These are phyloP conservation scores for Fraxinus cuspidata DNA, from an alignment of 257 asterid species.

Conservation along the genomic window DNA sequence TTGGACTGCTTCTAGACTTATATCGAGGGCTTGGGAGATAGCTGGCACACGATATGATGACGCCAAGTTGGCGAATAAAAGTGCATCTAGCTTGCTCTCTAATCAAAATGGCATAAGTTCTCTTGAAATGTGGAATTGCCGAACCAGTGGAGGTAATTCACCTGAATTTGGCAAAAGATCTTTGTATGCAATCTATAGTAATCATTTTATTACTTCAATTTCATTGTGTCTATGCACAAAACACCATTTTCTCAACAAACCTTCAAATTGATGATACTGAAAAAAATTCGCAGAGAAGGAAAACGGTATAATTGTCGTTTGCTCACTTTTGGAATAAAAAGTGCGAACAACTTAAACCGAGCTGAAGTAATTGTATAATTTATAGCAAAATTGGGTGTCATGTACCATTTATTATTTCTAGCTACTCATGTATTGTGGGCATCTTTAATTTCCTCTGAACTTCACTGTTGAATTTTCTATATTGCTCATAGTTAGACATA, in stretches of 20 bases:
- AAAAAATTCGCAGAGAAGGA: not conserved
- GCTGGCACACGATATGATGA: constrained; percentile 73
- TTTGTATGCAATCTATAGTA: not conserved
- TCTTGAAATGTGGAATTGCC: constrained; percentile 70
- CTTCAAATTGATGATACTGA: not conserved
- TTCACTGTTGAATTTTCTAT: not conserved
- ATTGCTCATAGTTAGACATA: not conserved
- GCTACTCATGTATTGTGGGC: not conserved
- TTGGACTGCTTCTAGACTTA: constrained; percentile 48
- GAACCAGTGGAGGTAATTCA: constrained; percentile 70
- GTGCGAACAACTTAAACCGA: not conserved
- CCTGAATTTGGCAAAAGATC: constrained; percentile 11
- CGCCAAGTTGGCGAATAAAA: constrained; percentile 62
- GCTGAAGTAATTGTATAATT: not conserved
- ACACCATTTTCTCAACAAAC: not conserved
- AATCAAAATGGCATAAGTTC: constrained; percentile 38
- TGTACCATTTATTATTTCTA: not conserved
- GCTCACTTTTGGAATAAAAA: not conserved
- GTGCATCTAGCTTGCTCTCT: constrained; percentile 57
- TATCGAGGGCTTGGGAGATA: constrained; percentile 79
- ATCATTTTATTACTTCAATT: not conserved
- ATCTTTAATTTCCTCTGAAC: not conserved
- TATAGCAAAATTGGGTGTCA: not conserved
- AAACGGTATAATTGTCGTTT: not conserved
- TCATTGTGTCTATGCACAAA: not conserved